phyloP scores from a whole-genome alignment of 2,329 filamentous ascomycete species.

The Rhynchosporium secalis region DNA sequence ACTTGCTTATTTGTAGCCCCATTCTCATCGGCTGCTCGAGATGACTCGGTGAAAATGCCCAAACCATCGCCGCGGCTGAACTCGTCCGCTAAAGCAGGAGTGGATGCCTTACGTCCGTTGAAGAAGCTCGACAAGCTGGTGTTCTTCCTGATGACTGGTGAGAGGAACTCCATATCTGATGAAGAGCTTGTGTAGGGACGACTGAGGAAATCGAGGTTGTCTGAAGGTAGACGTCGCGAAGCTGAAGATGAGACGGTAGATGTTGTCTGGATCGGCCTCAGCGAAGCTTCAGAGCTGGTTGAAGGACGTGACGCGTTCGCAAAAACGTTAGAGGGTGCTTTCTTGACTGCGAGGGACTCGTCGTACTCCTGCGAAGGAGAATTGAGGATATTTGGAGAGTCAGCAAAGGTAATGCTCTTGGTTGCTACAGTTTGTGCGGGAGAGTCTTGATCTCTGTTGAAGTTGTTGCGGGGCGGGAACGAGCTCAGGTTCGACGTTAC shows the following conservation, averaged over 20 bases:
- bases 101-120: neutral
- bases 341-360: neutral
- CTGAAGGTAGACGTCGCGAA: neutral
- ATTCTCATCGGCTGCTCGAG: neutral
- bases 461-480: constrained; percentile 3
- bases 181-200: neutral
- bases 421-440: neutral
- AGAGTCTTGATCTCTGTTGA: neutral
- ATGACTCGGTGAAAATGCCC: neutral
- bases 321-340: neutral
- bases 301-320: neutral
- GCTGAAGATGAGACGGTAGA: neutral
- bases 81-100: neutral
- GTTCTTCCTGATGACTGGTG: constrained; percentile 10
- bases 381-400: neutral
- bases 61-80: neutral
- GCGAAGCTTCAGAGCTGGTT: neutral
- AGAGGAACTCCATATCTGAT: neutral
- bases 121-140: constrained; percentile 3
- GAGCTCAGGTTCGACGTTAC: constrained; percentile 9
- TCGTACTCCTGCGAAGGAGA: neutral
- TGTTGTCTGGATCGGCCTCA: neutral
- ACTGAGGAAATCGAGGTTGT: constrained; percentile 12
- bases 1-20: too few species aligned
- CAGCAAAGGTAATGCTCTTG: neutral